These are phyloP conservation scores for Ceratobasidium sp. DNA, from an alignment of 1,284 basidiomycete species.

Conservation along the genomic window DNA sequence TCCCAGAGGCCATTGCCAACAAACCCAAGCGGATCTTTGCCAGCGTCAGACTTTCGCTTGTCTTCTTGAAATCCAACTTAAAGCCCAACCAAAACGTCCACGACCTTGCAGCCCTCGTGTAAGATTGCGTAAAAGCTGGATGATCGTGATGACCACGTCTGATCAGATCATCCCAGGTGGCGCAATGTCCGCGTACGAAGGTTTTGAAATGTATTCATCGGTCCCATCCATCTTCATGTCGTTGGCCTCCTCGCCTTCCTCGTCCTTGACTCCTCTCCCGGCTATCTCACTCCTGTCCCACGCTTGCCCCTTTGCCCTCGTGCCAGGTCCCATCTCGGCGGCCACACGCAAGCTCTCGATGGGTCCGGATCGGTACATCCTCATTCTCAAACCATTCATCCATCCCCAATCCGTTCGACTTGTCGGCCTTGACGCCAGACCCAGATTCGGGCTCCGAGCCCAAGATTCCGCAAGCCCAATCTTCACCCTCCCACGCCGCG, in stretches of 20 bases:
- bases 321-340: slow-evolving; percentile 67
- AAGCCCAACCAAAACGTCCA: too few species aligned
- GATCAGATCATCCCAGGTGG: too few species aligned
- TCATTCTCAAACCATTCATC: slow-evolving; percentile 31
- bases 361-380: slow-evolving; percentile 64
- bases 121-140: too few species aligned
- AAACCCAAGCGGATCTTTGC: slow-evolving; percentile 21
- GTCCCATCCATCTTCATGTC: slow-evolving; percentile 61
- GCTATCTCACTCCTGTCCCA: slow-evolving; percentile 12
- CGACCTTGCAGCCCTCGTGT: too few species aligned
- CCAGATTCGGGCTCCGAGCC: slow-evolving; percentile 59
- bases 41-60: too few species aligned
- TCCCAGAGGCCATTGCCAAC: slow-evolving; percentile 59
- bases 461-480: slow-evolving; percentile 56
- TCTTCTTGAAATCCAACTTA: too few species aligned
- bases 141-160: too few species aligned
- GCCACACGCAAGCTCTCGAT: slow-evolving; percentile 75
- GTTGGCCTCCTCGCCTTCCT: slow-evolving; percentile 47
- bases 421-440: slow-evolving; percentile 28
- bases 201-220: not conserved
- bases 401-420: slow-evolving; percentile 33
- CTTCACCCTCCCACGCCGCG: slow-evolving; percentile 72
- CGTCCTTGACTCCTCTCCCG: slow-evolving; percentile 13
- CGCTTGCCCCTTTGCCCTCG: slow-evolving; percentile 18
- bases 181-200: slow-evolving; percentile 65